Conservation (phyloP, 139 green algal genomes). For the Zygnema cylindricum region DNA sequence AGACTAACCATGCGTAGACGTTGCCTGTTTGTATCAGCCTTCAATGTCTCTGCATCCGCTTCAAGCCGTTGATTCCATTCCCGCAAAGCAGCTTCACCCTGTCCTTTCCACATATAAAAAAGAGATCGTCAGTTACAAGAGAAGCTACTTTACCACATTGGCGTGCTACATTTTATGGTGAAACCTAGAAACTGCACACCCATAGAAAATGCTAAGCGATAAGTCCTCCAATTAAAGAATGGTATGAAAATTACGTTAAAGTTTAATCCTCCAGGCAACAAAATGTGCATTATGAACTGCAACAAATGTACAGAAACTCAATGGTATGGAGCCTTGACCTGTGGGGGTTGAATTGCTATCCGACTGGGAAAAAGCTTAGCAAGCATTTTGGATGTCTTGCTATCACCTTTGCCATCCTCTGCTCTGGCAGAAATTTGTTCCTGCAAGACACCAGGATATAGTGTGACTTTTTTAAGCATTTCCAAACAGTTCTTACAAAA, state of each 20-base stretch:
- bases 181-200: background rate
- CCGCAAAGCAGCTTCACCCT: conserved; percentile 55
- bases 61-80: conserved; percentile 69
- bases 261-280: background rate
- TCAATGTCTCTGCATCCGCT: conserved; percentile 59
- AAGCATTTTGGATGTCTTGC: conserved; percentile 62
- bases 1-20: conserved; percentile 45
- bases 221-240: background rate
- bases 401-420: conserved; percentile 27
- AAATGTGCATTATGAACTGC: background rate
- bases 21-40: conserved; percentile 61
- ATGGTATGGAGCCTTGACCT: conserved; percentile 16
- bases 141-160: too few species aligned
- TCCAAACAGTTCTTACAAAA: too few species aligned
- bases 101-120: background rate
- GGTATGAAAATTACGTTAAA: background rate
- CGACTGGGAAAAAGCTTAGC: conserved; percentile 65
- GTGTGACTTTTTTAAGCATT: too few species aligned
- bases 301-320: background rate
- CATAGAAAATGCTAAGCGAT: background rate
- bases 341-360: conserved; percentile 63
- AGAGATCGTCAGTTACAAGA: too few species aligned
- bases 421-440: conserved; percentile 14
- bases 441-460: too few species aligned
- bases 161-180: too few species aligned